These are phyloP conservation scores for Tylopilus vinaceipallidus DNA, from an alignment of 768 basidiomycete species.

Conservation along the genomic window DNA sequence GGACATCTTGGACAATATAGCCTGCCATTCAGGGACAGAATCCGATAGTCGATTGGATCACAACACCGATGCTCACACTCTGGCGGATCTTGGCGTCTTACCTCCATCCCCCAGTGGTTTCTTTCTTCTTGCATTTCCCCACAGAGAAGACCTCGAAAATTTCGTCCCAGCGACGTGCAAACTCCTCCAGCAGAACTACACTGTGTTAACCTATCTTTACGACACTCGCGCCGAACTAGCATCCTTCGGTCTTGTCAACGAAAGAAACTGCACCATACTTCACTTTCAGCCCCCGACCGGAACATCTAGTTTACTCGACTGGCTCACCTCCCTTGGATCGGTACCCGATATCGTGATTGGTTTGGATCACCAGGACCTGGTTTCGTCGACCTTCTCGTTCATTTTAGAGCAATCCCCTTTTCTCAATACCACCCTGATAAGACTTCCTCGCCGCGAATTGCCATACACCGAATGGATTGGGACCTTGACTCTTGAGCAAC, in stretches of 20 bases:
- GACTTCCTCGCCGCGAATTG: slow-evolving; percentile 49
- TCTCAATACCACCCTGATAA: slow-evolving; percentile 36
- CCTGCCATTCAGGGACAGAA: neutral
- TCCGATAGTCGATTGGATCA: neutral
- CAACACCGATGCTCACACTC: neutral
- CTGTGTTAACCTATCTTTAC: slow-evolving; percentile 33
- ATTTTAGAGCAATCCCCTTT: slow-evolving; percentile 21
- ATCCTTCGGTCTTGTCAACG: slow-evolving; percentile 4
- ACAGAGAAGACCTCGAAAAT: slow-evolving; percentile 31
- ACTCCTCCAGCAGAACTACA: slow-evolving; percentile 32
- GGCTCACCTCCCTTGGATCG: slow-evolving; percentile 31
- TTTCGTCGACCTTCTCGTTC: slow-evolving; percentile 22
- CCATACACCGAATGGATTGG: slow-evolving; percentile 60
- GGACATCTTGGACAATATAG: neutral
- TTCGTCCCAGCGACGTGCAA: slow-evolving; percentile 38
- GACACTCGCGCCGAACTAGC: slow-evolving; percentile 3
- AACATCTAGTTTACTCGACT: slow-evolving; percentile 20
- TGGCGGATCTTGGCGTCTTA: neutral
- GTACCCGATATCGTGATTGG: slow-evolving; percentile 36
- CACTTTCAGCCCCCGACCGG: slow-evolving; percentile 17
- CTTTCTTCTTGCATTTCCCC: slow-evolving; percentile 38
- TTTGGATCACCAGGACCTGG: slow-evolving; percentile 29
- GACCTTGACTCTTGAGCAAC: slow-evolving; percentile 53
- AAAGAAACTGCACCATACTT: slow-evolving; percentile 15
- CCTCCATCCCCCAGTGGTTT: slow-evolving; percentile 15